Conservation (phyloP, 371 early-diverging fungal species). For the Umbelopsis sp. region DNA sequence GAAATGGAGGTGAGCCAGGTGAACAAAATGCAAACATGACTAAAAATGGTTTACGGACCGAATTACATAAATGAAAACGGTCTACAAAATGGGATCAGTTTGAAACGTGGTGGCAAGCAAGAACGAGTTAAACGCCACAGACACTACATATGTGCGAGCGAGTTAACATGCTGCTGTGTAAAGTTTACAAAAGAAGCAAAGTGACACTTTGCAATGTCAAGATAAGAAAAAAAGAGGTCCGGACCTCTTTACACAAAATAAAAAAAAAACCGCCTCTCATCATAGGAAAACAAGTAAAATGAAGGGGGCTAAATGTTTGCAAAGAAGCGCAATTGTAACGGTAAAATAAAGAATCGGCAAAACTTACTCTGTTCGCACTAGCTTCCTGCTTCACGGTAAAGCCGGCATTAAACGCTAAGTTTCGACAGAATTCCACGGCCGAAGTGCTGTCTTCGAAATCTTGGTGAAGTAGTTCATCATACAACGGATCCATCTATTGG, state of each 20-base stretch:
- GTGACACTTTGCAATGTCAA: background rate
- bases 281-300: background rate
- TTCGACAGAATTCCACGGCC: conserved; percentile 44
- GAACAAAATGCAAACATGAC: conserved; percentile 13
- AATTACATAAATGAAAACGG: background rate
- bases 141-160: background rate
- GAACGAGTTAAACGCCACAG: conserved; percentile 7
- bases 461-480: conserved; percentile 34
- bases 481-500: conserved; percentile 43
- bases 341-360: background rate
- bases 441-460: conserved; percentile 38
- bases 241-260: background rate
- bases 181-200: background rate
- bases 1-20: conserved; percentile 1
- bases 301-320: background rate
- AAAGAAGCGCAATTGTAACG: background rate
- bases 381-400: conserved; percentile 45
- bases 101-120: conserved; percentile 8
- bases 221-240: background rate
- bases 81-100: background rate
- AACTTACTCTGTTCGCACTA: conserved; percentile 40
- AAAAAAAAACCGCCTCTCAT: background rate
- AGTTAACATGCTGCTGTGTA: background rate
- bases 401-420: conserved; percentile 40
- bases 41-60: conserved; percentile 9